Base-by-base conservation (phyloP, 805 yeast species). In the Teunomyces panamensis region DNA sequence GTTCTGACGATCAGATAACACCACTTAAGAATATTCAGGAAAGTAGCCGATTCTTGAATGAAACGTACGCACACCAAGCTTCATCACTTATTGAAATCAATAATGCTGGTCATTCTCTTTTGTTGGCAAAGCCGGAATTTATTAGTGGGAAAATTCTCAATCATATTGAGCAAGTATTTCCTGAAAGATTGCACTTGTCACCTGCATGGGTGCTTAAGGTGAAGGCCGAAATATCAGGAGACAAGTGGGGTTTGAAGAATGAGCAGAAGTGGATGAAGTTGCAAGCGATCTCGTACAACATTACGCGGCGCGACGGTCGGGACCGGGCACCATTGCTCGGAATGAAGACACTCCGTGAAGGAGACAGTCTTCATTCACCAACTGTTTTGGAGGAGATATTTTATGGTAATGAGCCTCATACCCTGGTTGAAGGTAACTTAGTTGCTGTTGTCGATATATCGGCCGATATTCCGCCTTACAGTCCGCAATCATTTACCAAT, bases 221-320 rank as follows among this genome's bases (percentile, higher is more conserved):
- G 13, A 79, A 81, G 56, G 87, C 87, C 2, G 75, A 79, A 45
- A 74, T 81, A 10, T 76, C 81, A 24, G 86, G 85, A 2, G 86
- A 80, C 56, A 86, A 87, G 64, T 87, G 92, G 92, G 87, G 89
- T 17, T 65, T 87, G 52, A 86, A 86, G 63, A 87, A 86, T 58
- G 87, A 84, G 58, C 75, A 71, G 50, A 87, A 86, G 61, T 87
- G 94, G 92, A 73, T 75, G 58, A 68, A 74, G 30, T 71, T 82
- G 5, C 71, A 73, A 39, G 70, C 82, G 0, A 70, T 86, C 0
- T 80, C 85, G 0, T 52, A 64, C 49, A 73, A 69, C 42, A 66
- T 81, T 13, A 50, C 63, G 20, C 57, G 73, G 36, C 52, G 50
- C 5, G 65, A 57, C 48, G 63, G 63, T 3, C 54, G 54, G 3